Percentiles rank a stretch among this genome's conserved stretches.
Conservation (phyloP, 1,139 yeast genomes). For the Lodderomyces jiufengensis region DNA sequence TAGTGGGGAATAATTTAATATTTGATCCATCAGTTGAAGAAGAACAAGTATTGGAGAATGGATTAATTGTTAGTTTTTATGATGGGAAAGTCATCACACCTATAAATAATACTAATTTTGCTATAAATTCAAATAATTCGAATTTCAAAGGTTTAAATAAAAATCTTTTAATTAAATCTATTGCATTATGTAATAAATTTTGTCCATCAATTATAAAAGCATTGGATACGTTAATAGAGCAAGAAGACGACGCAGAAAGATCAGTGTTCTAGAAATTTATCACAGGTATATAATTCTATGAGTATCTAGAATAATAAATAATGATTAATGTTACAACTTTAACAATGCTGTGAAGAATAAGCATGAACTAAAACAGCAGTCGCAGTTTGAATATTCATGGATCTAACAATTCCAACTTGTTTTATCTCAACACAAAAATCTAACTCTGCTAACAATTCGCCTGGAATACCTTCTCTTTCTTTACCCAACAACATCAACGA, state of each 20-base stretch:
- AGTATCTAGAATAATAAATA: too few species aligned
- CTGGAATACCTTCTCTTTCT: constrained; percentile 91
- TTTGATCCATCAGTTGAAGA: constrained; percentile 86
- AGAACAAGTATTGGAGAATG: constrained; percentile 82
- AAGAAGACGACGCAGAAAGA: constrained; percentile 25
- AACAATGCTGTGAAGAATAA: constrained; percentile 72
- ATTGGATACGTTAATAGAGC: constrained; percentile 37
- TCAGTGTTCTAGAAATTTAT: too few species aligned
- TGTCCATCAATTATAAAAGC: constrained; percentile 36
- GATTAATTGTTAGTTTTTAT: constrained; percentile 68
- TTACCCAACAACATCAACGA: constrained; percentile 76
- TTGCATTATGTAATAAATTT: constrained; percentile 32
- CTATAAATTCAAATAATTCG: constrained; percentile 37
- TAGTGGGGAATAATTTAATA: constrained; percentile 62
- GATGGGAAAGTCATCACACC: constrained; percentile 64
- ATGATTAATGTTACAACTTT: constrained; percentile 2
- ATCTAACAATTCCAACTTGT: constrained; percentile 86
- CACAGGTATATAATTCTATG: too few species aligned
- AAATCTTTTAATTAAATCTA: constrained; percentile 23
- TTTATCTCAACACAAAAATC: constrained; percentile 89
- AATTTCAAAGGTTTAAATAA: constrained; percentile 40
- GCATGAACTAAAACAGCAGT: constrained; percentile 93
- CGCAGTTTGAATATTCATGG: constrained; percentile 97
- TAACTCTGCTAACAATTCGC: constrained; percentile 73
- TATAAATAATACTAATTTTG: constrained; percentile 52